Conservation (phyloP, 2,329 filamentous ascomycete species). For the Coniella vitis region DNA sequence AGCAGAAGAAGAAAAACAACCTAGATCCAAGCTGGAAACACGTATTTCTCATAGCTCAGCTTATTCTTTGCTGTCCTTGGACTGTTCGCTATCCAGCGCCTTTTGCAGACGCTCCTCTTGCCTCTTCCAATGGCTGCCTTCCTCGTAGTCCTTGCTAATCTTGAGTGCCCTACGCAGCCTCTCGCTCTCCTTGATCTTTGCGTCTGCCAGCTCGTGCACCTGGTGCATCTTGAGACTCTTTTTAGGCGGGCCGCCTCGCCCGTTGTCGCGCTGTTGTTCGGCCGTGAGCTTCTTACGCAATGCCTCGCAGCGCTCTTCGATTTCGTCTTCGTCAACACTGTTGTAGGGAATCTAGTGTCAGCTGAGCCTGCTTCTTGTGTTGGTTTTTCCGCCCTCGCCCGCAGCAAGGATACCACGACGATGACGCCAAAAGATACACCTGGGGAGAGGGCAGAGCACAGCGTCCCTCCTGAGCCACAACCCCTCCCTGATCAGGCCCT, state of each 20-base stretch:
- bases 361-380: background rate
- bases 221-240: conserved; percentile 79
- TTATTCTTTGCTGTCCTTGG: conserved; percentile 18
- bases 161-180: conserved; percentile 78
- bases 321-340: conserved; percentile 81
- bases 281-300: conserved; percentile 57
- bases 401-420: background rate
- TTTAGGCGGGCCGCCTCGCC: conserved; percentile 27
- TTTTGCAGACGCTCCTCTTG: conserved; percentile 64
- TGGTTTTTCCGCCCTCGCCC: conserved; percentile 11
- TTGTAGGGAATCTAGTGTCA: background rate
- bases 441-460: background rate
- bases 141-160: conserved; percentile 78
- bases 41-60: background rate
- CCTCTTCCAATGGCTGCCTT: conserved; percentile 77
- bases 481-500: no score
- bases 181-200: conserved; percentile 94
- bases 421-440: background rate
- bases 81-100: conserved; percentile 33
- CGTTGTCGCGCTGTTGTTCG: conserved; percentile 42
- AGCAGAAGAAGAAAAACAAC: background rate
- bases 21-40: background rate
- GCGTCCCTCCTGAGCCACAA: no score
- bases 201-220: conserved; percentile 91
- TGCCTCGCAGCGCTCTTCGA: conserved; percentile 67